Percentiles rank a stretch among this genome's conserved stretches.
phyloP scores from a whole-genome alignment of 495 filamentous ascomycete species.

The Aspergillus heteromorphus region DNA sequence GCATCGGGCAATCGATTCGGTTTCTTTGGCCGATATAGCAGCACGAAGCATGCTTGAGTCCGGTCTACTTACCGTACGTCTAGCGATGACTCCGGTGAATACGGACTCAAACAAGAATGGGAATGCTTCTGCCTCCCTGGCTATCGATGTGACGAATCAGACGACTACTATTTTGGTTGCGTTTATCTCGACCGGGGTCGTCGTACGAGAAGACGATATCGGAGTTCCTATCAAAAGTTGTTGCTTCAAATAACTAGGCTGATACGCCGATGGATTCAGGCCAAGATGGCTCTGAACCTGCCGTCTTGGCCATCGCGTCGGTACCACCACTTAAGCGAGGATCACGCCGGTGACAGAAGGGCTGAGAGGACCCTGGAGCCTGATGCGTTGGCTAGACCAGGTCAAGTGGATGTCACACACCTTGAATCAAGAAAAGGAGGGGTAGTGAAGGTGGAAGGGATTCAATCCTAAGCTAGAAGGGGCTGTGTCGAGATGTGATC shows the following conservation, averaged over 20 bases:
- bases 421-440: not conserved
- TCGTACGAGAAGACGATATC: not conserved
- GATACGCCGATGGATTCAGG: not conserved
- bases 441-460: not conserved
- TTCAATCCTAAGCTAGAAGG: not conserved
- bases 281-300: not conserved
- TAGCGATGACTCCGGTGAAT: not conserved
- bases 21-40: not conserved
- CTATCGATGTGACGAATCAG: not conserved
- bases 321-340: not conserved
- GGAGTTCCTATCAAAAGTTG: not conserved
- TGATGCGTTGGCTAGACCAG: not conserved
- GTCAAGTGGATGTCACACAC: not conserved
- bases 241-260: not conserved
- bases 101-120: not conserved
- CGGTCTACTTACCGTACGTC: too few species aligned
- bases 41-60: too few species aligned
- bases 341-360: not conserved
- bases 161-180: not conserved
- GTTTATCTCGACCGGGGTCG: not conserved
- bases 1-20: slow-evolving; percentile 7
- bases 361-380: not conserved
- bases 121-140: not conserved
- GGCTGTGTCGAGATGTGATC: not conserved
- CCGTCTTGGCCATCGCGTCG: not conserved